These are phyloP conservation scores for Fusarium annulatum DNA, from an alignment of 2,329 filamentous ascomycete species.

Conservation along the genomic window DNA sequence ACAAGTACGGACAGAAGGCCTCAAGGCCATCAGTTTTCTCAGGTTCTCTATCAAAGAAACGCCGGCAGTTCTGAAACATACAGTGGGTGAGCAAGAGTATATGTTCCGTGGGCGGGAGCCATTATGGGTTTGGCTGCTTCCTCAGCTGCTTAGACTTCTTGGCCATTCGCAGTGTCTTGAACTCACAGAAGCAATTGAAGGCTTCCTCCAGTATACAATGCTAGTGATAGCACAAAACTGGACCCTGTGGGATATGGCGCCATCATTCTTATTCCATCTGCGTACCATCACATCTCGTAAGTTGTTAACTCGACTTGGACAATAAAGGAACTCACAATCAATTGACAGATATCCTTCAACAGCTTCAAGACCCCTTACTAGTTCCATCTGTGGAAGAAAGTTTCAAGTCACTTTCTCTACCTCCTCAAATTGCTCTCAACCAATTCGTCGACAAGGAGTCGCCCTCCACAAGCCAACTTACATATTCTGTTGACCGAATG, in stretches of 20 bases:
- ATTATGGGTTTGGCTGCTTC: conserved; percentile 74
- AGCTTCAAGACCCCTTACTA: conserved; percentile 49
- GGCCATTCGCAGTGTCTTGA: conserved; percentile 62
- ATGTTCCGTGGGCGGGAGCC: conserved; percentile 68
- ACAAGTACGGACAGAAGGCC: conserved; percentile 67
- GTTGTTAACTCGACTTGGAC: conserved; percentile 29
- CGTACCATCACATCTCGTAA: conserved; percentile 60
- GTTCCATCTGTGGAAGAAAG: conserved; percentile 45
- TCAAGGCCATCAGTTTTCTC: conserved; percentile 82
- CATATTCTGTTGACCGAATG: conserved; percentile 54
- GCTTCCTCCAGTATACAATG: conserved; percentile 63
- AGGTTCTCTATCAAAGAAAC: conserved; percentile 79
- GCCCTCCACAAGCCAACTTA: conserved; percentile 44
- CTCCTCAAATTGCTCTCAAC: conserved; percentile 52
- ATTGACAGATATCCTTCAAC: conserved; percentile 48
- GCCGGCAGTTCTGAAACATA: conserved; percentile 71
- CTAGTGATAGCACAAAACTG: conserved; percentile 57
- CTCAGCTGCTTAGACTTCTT: conserved; percentile 66
- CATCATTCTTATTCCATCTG: conserved; percentile 60
- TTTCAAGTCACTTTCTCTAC: conserved; percentile 50
- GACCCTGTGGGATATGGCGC: conserved; percentile 60
- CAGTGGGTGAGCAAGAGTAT: conserved; percentile 53
- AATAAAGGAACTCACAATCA: not conserved
- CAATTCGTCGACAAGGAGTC: conserved; percentile 48
- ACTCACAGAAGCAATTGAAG: conserved; percentile 63